Conservation (phyloP, 371 early-diverging fungal species). For the Umbelopsis sp. region DNA sequence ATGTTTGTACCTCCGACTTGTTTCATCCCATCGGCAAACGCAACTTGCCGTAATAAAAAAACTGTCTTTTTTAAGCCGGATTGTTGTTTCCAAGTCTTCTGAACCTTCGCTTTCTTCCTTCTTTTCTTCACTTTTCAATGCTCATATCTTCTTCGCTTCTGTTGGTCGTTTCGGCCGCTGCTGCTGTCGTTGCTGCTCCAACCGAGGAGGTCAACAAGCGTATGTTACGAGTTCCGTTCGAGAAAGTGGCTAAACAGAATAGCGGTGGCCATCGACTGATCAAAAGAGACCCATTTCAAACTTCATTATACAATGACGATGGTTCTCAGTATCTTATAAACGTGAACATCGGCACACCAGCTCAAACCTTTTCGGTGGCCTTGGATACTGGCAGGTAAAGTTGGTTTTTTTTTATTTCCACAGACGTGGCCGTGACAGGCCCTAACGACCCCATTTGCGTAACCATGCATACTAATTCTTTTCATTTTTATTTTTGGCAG, state of each 20-base stretch:
- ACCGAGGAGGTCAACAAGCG: slow-evolving; percentile 21
- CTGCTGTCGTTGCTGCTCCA: slow-evolving; percentile 20
- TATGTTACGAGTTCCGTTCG: slow-evolving; percentile 25
- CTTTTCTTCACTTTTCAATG: not conserved
- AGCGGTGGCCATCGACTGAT: not conserved
- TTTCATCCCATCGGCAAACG: not conserved
- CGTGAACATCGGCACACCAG: slow-evolving; percentile 36
- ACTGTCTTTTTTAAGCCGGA: not conserved
- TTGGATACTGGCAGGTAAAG: slow-evolving; percentile 49
- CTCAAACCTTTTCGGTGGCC: slow-evolving; percentile 37
- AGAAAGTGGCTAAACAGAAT: slow-evolving; percentile 23
- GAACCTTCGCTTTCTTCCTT: not conserved
- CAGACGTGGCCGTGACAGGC: not conserved
- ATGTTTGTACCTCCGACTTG: slow-evolving; percentile 15
- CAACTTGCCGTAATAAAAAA: not conserved
- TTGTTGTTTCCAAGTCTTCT: slow-evolving; percentile 1
- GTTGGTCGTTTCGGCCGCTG: slow-evolving; percentile 25
- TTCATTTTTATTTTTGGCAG: slow-evolving; percentile 6
- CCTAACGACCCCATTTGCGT: not conserved
- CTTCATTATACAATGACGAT: slow-evolving; percentile 33
- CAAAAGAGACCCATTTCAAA: slow-evolving; percentile 20
- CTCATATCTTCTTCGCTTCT: slow-evolving; percentile 12
- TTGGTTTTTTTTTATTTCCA: too few relatives aligned
- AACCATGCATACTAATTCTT: not conserved
- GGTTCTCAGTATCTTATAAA: slow-evolving; percentile 30